Conservation (phyloP, 768 basidiomycete genomes). For the Boletus subcaerulescens region DNA sequence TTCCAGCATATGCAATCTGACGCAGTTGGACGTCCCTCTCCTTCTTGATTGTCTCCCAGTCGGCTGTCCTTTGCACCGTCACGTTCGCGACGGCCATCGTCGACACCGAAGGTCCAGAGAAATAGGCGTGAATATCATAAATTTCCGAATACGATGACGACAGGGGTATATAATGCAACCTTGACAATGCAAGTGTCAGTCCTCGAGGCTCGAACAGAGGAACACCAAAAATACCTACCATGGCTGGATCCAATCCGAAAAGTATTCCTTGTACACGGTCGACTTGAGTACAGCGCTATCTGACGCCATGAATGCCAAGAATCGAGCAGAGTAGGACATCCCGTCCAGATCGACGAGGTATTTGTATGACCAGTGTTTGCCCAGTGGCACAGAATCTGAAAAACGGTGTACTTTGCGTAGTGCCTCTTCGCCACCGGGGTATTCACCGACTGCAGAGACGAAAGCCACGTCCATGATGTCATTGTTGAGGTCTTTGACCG, state of each 20-base stretch:
- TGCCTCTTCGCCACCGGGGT: slow-evolving; percentile 71
- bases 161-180: slow-evolving; percentile 95
- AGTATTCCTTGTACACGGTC: slow-evolving; percentile 90
- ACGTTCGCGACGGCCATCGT: slow-evolving; percentile 54
- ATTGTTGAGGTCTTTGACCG: slow-evolving; percentile 59
- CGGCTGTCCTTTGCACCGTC: slow-evolving; percentile 35
- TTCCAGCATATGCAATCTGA: slow-evolving; percentile 85
- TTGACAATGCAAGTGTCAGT: slow-evolving; percentile 26
- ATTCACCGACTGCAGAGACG: slow-evolving; percentile 70
- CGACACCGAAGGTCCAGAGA: slow-evolving; percentile 75
- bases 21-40: slow-evolving; percentile 73
- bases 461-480: slow-evolving; percentile 89
- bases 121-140: slow-evolving; percentile 91
- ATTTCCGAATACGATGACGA: slow-evolving; percentile 86
- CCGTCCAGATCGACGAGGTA: slow-evolving; percentile 92
- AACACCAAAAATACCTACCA: slow-evolving; percentile 48
- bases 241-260: slow-evolving; percentile 88
- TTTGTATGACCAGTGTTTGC: slow-evolving; percentile 90
- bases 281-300: slow-evolving; percentile 89
- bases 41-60: slow-evolving; percentile 31
- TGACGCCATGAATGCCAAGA: slow-evolving; percentile 80
- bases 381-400: slow-evolving; percentile 72
- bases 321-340: slow-evolving; percentile 93
- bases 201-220: not conserved
- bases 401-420: slow-evolving; percentile 66